Base-by-base conservation (phyloP, 2,329 filamentous ascomycete species). In the Penicillium freii region DNA sequence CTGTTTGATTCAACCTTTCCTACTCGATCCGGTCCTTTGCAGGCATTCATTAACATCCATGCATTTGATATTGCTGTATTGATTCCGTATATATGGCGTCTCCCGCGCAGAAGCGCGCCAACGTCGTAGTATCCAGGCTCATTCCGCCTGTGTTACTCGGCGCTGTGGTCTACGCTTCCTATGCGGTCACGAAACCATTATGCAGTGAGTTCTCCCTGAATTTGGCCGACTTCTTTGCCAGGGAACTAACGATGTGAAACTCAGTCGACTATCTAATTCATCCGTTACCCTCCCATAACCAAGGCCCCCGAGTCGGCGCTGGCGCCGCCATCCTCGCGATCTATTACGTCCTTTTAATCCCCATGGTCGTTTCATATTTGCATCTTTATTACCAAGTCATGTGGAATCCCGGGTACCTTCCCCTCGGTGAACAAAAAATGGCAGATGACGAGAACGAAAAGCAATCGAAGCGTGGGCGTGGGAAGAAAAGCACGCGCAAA, bases 251-350 rank as follows among this genome's bases (percentile, higher is more conserved):
- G 4, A 38, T 46, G 39, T 21, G 52, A 39, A 43, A 39, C 43
- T 27, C 68, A 91, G 89, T 93, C 64, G 78, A 89, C 65, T 92
- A 91, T 70, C 82, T 96, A 45, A 78, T 92, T 60, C 73, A 78
- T 54, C 79, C 81, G 25, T 69, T 75, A 49, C 67, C 71, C 52
- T 68, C 73, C 58, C 71, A 72, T 65, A 63, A 67, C 67, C 64
- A 67, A 70, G 45, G 71, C 68, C 72, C 74, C 69, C 75, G 82
- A 77, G 69, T 77, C 57, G 81, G 83, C 53, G 77, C 86, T 31
- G 91, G 87, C 42, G 82, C 88, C 57, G 85, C 84, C 13, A 83
- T 96, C 55, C 79, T 96, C 44, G 82, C 86, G 29, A 74, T 92
- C 25, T 92, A 90, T 75, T 89, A 88, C 68, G 51, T 92, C 52